Percentiles rank a stretch among this genome's conserved stretches.
Evolutionary conservation across 208 protist genomes (phyloP).

Genomic region (Trypanosoma boissoni): DNA sequence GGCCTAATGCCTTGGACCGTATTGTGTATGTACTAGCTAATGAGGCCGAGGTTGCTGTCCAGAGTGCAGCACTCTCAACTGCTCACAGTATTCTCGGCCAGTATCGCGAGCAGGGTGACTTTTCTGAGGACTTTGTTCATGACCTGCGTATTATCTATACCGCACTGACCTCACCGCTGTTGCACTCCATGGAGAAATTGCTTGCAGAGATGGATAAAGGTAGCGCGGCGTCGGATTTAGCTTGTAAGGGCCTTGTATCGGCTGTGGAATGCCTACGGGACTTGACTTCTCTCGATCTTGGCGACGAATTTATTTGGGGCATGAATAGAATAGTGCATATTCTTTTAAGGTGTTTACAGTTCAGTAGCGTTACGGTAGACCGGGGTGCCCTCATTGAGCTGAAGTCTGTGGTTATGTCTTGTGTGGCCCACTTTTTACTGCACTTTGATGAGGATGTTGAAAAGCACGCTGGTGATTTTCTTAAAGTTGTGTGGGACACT

Average conservation of each 20-base stretch:
- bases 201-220: slow-evolving; percentile 11
- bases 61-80: slow-evolving; percentile 75
- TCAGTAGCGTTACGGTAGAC: slow-evolving; percentile 27
- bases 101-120: slow-evolving; percentile 69
- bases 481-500: slow-evolving; percentile 85
- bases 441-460: slow-evolving; percentile 95
- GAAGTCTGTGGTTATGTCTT: slow-evolving; percentile 85
- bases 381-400: slow-evolving; percentile 48
- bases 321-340: slow-evolving; percentile 66
- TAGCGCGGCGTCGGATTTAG: slow-evolving; percentile 17
- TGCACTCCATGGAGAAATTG: slow-evolving; percentile 23
- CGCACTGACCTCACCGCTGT: slow-evolving; percentile 30
- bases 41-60: slow-evolving; percentile 26
- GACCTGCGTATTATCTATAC: slow-evolving; percentile 73
- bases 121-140: slow-evolving; percentile 50
- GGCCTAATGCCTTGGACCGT: slow-evolving; percentile 78
- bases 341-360: slow-evolving; percentile 51
- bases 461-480: slow-evolving; percentile 78
- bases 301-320: slow-evolving; percentile 92
- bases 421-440: slow-evolving; percentile 88
- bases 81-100: slow-evolving; percentile 89
- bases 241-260: slow-evolving; percentile 44
- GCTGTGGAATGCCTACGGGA: slow-evolving; percentile 80
- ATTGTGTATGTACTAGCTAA: slow-evolving; percentile 50
- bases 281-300: slow-evolving; percentile 90